Evolutionary conservation across 176 grass and related monocot genomes (phyloP).

Genomic region (maize (Zea mays)): Zm-B73-REFERENCE-NAM-5.0 NC_050097.1:7921501-7922000

Average conservation of each 20-base stretch:
- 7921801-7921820: slow-evolving; percentile 64
- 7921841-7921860: too few species aligned
- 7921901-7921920: too few species aligned
- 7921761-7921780: slow-evolving; percentile 81
- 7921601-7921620: slow-evolving; percentile 81
- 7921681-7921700: slow-evolving; percentile 56
- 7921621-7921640: slow-evolving; percentile 55
- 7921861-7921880: too few species aligned
- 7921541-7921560: slow-evolving; percentile 81
- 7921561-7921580: slow-evolving; percentile 75
- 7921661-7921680: slow-evolving; percentile 75
- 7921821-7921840: too few species aligned
- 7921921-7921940: too few species aligned
- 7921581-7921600: slow-evolving; percentile 86
- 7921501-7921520: not conserved
- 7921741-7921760: slow-evolving; percentile 57
- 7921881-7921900: too few species aligned
- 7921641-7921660: slow-evolving; percentile 70
- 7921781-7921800: slow-evolving; percentile 76
- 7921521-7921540: slow-evolving; percentile 68
- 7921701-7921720: slow-evolving; percentile 74
- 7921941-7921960: too few species aligned
- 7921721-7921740: slow-evolving; percentile 52
- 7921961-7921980: too few species aligned
- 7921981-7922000: too few species aligned